Conservation (phyloP, 768 basidiomycete genomes). For the Mycena rebaudengoi region DNA sequence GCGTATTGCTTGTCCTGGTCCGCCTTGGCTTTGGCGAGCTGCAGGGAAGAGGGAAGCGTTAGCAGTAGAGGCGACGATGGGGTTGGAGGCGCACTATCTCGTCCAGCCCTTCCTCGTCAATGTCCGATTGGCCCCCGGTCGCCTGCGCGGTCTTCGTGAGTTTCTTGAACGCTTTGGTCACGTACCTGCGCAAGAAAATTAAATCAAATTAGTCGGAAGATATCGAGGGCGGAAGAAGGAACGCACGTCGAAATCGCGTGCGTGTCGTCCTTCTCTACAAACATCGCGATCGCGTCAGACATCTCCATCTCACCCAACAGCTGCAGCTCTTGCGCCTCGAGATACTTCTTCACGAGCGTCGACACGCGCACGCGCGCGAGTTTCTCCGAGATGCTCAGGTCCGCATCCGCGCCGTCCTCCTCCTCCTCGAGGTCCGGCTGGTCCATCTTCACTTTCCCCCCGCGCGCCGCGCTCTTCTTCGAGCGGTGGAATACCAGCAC, state of each 20-base stretch:
- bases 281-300: slow-evolving; percentile 93
- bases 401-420: slow-evolving; percentile 63
- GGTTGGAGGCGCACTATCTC: slow-evolving; percentile 61
- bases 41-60: neutral
- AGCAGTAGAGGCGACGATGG: neutral
- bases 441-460: slow-evolving; percentile 71
- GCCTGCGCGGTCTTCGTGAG: slow-evolving; percentile 75
- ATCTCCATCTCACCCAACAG: slow-evolving; percentile 89
- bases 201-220: slow-evolving; percentile 2
- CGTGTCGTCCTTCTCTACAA: slow-evolving; percentile 97
- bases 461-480: slow-evolving; percentile 62
- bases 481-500: slow-evolving; percentile 90
- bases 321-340: slow-evolving; percentile 93
- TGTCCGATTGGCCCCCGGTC: slow-evolving; percentile 53
- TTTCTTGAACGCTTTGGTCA: slow-evolving; percentile 61
- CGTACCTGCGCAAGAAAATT: slow-evolving; percentile 63
- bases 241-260: slow-evolving; percentile 90
- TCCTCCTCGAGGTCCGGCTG: slow-evolving; percentile 66
- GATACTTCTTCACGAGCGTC: slow-evolving; percentile 90
- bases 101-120: slow-evolving; percentile 79
- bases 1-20: slow-evolving; percentile 70
- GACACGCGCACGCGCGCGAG: slow-evolving; percentile 84
- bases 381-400: slow-evolving; percentile 73
- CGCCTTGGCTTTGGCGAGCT: slow-evolving; percentile 79
- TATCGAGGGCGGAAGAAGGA: neutral